phyloP scores from a whole-genome alignment of 768 basidiomycete genomes.

The Ramaria sp. region DNA sequence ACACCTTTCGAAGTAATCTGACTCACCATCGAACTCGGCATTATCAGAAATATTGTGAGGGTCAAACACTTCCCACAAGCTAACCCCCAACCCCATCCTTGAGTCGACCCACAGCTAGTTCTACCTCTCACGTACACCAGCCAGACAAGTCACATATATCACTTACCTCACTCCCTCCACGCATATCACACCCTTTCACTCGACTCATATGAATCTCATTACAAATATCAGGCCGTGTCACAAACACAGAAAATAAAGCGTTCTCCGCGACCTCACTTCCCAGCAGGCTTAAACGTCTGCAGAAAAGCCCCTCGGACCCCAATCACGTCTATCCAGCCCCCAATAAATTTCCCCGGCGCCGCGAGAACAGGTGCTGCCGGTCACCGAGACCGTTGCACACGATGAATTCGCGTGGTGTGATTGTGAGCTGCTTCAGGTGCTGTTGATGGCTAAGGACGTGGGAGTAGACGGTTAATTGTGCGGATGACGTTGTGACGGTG shows the following conservation, averaged over 20 bases:
- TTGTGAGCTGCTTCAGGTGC: slow-evolving; percentile 55
- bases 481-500: slow-evolving; percentile 63
- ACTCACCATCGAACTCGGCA: slow-evolving; percentile 60
- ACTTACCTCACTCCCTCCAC: no score
- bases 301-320: slow-evolving; percentile 46
- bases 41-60: slow-evolving; percentile 61
- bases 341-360: slow-evolving; percentile 64
- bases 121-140: no score
- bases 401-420: slow-evolving; percentile 66
- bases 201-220: no score
- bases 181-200: no score
- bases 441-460: slow-evolving; percentile 42
- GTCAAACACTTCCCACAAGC: no score
- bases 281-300: slow-evolving; percentile 45
- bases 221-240: slow-evolving; percentile 46
- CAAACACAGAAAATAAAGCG: slow-evolving; percentile 65
- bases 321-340: slow-evolving; percentile 58
- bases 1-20: background rate
- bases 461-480: slow-evolving; percentile 60
- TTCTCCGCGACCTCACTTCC: slow-evolving; percentile 53
- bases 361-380: slow-evolving; percentile 62
- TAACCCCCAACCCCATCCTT: no score
- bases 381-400: slow-evolving; percentile 80
- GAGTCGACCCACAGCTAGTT: no score
- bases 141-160: no score